Conservation (phyloP, 495 filamentous ascomycete species). For the Penicillium steckii region DNA sequence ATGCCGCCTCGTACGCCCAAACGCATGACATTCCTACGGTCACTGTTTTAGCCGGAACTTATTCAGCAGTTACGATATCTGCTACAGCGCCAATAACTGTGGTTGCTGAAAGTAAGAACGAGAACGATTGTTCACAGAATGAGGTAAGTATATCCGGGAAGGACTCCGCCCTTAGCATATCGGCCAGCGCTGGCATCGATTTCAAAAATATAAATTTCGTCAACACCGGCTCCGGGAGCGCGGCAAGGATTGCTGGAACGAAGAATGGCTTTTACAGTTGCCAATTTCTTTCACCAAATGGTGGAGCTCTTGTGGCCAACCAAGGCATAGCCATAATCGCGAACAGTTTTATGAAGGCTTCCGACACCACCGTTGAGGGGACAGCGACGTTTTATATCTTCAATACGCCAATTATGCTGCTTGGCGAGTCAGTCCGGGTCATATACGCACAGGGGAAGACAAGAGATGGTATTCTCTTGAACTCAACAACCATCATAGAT, state of each 20-base stretch:
- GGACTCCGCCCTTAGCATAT: conserved; percentile 3
- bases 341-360: conserved; percentile 14
- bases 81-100: conserved; percentile 10
- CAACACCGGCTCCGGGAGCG: not conserved
- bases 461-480: too few relatives aligned
- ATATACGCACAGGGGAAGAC: too few relatives aligned
- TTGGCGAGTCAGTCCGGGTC: too few relatives aligned
- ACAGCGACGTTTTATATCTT: conserved; percentile 12
- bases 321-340: conserved; percentile 7
- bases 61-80: conserved; percentile 14
- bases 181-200: conserved; percentile 1
- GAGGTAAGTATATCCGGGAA: conserved; percentile 4
- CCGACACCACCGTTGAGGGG: conserved; percentile 5
- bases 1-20: conserved; percentile 14
- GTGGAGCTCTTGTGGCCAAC: not conserved
- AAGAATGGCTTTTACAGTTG: conserved; percentile 11
- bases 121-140: conserved; percentile 10
- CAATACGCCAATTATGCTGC: conserved; percentile 1
- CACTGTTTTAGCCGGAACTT: conserved; percentile 11
- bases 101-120: not conserved
- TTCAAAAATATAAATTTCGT: conserved; percentile 15
- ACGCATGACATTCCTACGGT: conserved; percentile 11
- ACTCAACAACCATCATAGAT: too few relatives aligned
- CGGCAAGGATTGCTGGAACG: not conserved
- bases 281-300: conserved; percentile 9